phyloP scores from a whole-genome alignment of 768 basidiomycete genomes.

The Lactarius akahatsu region DNA sequence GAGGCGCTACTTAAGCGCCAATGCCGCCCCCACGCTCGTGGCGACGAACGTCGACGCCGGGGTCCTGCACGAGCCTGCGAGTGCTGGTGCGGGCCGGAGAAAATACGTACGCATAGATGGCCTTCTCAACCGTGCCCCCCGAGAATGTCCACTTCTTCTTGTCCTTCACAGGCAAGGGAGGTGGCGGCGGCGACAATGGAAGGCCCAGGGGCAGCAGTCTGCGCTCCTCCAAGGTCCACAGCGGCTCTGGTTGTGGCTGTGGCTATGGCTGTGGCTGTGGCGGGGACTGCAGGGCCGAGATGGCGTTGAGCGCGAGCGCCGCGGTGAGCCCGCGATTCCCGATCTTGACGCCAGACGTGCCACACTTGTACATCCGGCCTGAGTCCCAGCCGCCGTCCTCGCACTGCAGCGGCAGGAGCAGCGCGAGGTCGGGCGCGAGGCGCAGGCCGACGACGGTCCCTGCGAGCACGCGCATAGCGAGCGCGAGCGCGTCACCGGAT shows the following conservation, averaged over 20 bases:
- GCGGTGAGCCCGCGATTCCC: slow-evolving; percentile 57
- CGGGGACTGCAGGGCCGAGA: slow-evolving; percentile 35
- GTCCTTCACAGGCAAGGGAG: not conserved
- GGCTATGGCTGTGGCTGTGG: not conserved
- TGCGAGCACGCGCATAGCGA: slow-evolving; percentile 55
- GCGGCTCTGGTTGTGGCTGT: not conserved
- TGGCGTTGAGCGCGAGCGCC: slow-evolving; percentile 52
- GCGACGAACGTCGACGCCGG: not conserved
- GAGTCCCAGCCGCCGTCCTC: slow-evolving; percentile 57
- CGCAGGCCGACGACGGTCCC: slow-evolving; percentile 43
- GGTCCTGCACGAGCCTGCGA: not conserved
- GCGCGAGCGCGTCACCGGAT: slow-evolving; percentile 50
- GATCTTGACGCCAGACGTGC: slow-evolving; percentile 47
- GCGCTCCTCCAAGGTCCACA: not conserved
- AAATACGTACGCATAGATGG: slow-evolving; percentile 12
- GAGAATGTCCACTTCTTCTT: not conserved
- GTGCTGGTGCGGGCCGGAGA: not conserved
- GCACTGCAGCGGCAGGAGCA: slow-evolving; percentile 48
- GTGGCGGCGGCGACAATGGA: not conserved
- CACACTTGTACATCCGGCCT: slow-evolving; percentile 59
- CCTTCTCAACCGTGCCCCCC: slow-evolving; percentile 1
- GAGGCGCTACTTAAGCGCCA: not conserved
- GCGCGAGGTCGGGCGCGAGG: slow-evolving; percentile 46
- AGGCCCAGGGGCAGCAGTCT: not conserved
- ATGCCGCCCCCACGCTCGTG: not conserved